Conservation (phyloP, 1,284 basidiomycete species). For the Peniophora sp. region DNA sequence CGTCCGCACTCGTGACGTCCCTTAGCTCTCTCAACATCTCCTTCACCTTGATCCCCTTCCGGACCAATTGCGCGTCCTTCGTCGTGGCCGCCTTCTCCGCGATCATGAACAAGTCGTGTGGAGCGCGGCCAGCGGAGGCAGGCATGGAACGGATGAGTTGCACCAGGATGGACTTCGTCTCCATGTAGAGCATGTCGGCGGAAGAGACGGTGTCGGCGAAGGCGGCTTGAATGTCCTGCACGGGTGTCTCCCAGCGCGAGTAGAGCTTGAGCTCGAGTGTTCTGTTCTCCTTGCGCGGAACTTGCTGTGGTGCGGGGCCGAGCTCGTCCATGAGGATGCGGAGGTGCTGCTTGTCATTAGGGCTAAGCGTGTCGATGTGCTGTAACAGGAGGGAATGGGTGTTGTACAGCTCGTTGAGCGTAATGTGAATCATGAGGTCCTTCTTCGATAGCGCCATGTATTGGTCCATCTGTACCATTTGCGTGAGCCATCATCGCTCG, state of each 20-base stretch:
- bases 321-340: constrained; percentile 95
- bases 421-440: constrained; percentile 96
- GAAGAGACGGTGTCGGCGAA: constrained; percentile 97
- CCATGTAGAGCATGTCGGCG: constrained; percentile 99
- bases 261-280: constrained; percentile 90
- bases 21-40: constrained; percentile 97
- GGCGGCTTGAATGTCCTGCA: constrained; percentile 94
- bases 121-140: constrained; percentile 72
- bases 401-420: constrained; percentile 98
- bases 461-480: constrained; percentile 82
- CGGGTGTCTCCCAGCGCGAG: constrained; percentile 98
- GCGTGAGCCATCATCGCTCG: constrained; percentile 1
- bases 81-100: constrained; percentile 95
- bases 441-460: constrained; percentile 99
- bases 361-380: constrained; percentile 92
- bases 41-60: constrained; percentile 98
- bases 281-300: constrained; percentile 95
- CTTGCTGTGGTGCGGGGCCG: constrained; percentile 85
- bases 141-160: constrained; percentile 95
- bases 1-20: constrained; percentile 83
- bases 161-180: constrained; percentile 98
- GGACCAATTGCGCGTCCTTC: constrained; percentile 91
- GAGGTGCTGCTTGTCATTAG: constrained; percentile 95
- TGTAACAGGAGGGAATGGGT: constrained; percentile 93
- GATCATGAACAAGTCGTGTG: constrained; percentile 84